phyloP scores from a whole-genome alignment of 768 basidiomycete species.

The Piloderma croceum region DNA sequence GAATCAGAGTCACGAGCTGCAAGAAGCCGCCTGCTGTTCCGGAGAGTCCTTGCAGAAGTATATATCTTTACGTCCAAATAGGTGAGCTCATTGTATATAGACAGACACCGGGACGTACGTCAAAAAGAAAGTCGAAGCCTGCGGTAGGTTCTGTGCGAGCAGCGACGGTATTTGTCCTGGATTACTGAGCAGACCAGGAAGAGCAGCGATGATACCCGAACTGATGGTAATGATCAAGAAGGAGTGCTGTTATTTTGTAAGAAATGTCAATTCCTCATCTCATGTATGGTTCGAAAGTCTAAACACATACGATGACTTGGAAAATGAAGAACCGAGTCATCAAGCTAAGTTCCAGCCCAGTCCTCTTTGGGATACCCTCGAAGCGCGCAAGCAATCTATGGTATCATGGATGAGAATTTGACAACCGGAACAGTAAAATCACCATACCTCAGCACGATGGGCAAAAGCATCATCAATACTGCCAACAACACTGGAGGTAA shows the following conservation, averaged over 20 bases:
- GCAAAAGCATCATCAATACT: constrained; percentile 85
- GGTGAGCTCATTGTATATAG: too few relatives aligned
- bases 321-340: constrained; percentile 93
- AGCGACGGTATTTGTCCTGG: constrained; percentile 64
- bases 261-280: neutral
- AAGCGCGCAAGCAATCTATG: constrained; percentile 71
- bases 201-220: constrained; percentile 74
- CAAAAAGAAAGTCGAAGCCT: constrained; percentile 86
- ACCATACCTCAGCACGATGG: constrained; percentile 77
- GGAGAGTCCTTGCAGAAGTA: constrained; percentile 75
- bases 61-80: too few relatives aligned
- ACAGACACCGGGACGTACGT: constrained; percentile 42
- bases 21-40: constrained; percentile 79
- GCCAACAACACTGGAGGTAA: constrained; percentile 84
- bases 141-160: constrained; percentile 74
- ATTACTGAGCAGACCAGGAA: constrained; percentile 57
- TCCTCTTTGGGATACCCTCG: constrained; percentile 85
- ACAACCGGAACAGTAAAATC: too few relatives aligned
- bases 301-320: constrained; percentile 73
- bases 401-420: too few relatives aligned
- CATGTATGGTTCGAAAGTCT: neutral
- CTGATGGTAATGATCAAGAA: constrained; percentile 87
- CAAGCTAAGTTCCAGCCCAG: constrained; percentile 79
- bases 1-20: constrained; percentile 61
- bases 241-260: constrained; percentile 56